These are phyloP conservation scores for Lachancea kluyveri DNA, from an alignment of 805 yeast genomes.

Conservation along the genomic window DNA sequence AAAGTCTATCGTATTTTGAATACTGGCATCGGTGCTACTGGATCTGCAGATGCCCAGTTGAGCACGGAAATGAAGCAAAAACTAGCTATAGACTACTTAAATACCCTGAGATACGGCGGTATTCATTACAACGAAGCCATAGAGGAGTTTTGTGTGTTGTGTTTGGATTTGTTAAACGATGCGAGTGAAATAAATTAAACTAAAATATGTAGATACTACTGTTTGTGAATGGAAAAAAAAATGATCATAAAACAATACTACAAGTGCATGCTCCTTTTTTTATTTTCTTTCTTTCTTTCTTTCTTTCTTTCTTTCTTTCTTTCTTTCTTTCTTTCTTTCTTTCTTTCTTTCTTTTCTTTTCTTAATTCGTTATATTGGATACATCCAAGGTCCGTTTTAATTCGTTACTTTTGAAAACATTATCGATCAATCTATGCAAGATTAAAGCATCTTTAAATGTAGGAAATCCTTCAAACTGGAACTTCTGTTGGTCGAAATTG, in stretches of 20 bases:
- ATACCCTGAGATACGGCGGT: slow-evolving; percentile 53
- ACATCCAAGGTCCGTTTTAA: slow-evolving; percentile 3
- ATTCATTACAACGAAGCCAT: slow-evolving; percentile 53
- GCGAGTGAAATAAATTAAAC: neutral
- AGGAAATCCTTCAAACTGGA: slow-evolving; percentile 28
- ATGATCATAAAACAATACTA: no score
- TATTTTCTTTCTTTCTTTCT: no score
- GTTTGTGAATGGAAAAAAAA: no score
- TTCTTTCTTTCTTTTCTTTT: no score
- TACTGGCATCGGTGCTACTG: slow-evolving; percentile 13
- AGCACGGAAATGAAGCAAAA: slow-evolving; percentile 36
- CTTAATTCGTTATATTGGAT: no score
- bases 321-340: no score
- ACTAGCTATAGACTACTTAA: slow-evolving; percentile 51
- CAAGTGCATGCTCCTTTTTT: no score
- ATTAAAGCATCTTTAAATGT: slow-evolving; percentile 20
- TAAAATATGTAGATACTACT: no score
- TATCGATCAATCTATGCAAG: slow-evolving; percentile 20
- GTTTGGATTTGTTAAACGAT: slow-evolving; percentile 7
- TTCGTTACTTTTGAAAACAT: slow-evolving; percentile 21
- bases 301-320: no score
- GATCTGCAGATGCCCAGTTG: slow-evolving; percentile 17
- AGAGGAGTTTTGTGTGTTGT: slow-evolving; percentile 51
- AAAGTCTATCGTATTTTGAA: slow-evolving; percentile 42
- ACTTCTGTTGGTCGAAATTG: slow-evolving; percentile 22